Percentiles rank a stretch among this genome's conserved stretches.
Conservation (phyloP, 2,329 filamentous ascomycete species). For the Penicillium sp. region DNA sequence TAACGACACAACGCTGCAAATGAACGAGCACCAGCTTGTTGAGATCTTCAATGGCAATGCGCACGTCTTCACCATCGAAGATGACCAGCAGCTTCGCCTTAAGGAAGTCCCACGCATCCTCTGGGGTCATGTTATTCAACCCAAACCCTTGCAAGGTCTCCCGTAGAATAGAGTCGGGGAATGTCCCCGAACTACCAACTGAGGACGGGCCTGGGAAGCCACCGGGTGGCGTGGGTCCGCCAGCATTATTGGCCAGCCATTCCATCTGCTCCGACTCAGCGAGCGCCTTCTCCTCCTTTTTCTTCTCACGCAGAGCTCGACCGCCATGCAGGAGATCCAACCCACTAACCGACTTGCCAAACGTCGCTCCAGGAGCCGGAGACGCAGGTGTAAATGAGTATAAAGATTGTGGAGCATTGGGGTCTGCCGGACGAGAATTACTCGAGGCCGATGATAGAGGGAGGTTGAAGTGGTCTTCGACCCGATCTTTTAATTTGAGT, state of each 20-base stretch:
- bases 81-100: constrained; percentile 63
- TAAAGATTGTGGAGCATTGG: constrained; percentile 60
- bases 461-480: constrained; percentile 55
- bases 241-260: constrained; percentile 29
- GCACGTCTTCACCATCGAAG: constrained; percentile 63
- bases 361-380: constrained; percentile 59
- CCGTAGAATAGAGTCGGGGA: constrained; percentile 36
- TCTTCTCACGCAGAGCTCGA: constrained; percentile 74
- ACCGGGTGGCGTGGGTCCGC: constrained; percentile 25
- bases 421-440: constrained; percentile 63
- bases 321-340: constrained; percentile 76
- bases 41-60: constrained; percentile 64
- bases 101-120: constrained; percentile 65
- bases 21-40: constrained; percentile 63
- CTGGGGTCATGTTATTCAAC: constrained; percentile 65
- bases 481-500: constrained; percentile 60
- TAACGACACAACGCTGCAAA: constrained; percentile 61
- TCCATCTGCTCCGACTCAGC: constrained; percentile 40
- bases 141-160: constrained; percentile 54
- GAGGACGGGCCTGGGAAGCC: constrained; percentile 39
- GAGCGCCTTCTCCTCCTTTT: constrained; percentile 64
- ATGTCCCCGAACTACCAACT: constrained; percentile 24
- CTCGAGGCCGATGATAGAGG: constrained; percentile 64
- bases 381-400: constrained; percentile 67
- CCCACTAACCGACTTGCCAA: constrained; percentile 79